phyloP scores from a whole-genome alignment of 164 flowering plant species.

The Macadamia tetraphylla region DNA sequence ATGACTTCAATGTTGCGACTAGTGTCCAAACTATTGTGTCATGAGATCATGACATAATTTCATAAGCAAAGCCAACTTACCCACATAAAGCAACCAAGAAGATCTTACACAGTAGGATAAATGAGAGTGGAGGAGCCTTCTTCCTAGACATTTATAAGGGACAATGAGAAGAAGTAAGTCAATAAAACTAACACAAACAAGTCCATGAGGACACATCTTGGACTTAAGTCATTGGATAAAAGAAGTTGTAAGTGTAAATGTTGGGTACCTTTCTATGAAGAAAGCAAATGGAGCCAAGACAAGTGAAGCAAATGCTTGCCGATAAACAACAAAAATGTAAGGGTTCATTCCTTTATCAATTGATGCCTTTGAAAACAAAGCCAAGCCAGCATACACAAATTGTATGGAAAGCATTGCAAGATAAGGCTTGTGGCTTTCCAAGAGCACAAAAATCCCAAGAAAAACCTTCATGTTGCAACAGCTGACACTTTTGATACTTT shows the following conservation, averaged over 20 bases:
- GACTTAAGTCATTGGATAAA: background rate
- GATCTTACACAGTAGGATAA: slow-evolving; percentile 29
- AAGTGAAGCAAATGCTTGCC: slow-evolving; percentile 57
- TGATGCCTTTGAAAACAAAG: slow-evolving; percentile 56
- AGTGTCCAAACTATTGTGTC: background rate
- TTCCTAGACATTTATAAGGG: slow-evolving; percentile 27
- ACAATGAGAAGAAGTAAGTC: background rate
- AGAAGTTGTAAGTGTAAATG: background rate
- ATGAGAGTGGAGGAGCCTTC: slow-evolving; percentile 33
- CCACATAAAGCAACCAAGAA: slow-evolving; percentile 47
- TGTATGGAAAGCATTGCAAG: slow-evolving; percentile 45
- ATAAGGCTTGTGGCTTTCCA: slow-evolving; percentile 30
- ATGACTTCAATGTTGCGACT: too few relatives aligned
- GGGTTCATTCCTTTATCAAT: slow-evolving; percentile 55
- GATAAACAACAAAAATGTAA: slow-evolving; percentile 53
- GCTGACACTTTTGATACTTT: background rate
- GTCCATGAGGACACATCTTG: background rate
- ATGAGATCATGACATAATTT: background rate
- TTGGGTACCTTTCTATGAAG: slow-evolving; percentile 46
- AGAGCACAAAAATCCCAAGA: background rate
- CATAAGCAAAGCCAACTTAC: slow-evolving; percentile 15
- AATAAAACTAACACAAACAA: background rate
- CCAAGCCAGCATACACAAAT: slow-evolving; percentile 51
- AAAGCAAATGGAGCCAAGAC: slow-evolving; percentile 48
- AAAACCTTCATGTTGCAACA: background rate